Base-by-base conservation (phyloP, 805 yeast species). In the Candida michaelii region DNA sequence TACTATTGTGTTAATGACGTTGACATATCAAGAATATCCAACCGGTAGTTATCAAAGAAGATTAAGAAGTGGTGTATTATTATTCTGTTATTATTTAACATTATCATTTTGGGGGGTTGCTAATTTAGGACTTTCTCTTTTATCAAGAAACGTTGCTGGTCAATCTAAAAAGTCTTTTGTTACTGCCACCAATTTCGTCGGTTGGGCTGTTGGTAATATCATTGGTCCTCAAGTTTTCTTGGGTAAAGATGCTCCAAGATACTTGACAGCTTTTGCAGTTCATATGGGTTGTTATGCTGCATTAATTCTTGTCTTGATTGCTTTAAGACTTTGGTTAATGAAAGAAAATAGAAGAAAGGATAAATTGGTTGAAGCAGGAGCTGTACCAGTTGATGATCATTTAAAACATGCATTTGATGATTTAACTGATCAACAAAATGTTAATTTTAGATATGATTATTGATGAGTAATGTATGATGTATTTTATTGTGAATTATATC, bases 141-240 rank as follows among this genome's bases (percentile, higher is more conserved):
- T 77, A 46, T 70, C 77, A 40, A 74, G 81, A 39, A 80, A 85
- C 56, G 73, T 80, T 34, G 80, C 89, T 2, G 93, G 93, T 16
- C 77, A 79, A 49, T 83, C 90, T 12, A 86, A 86, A 61, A 83
- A 83, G 53, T 71, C 80, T 50, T 73, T 79, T 6, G 72, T 76
- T 16, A 77, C 79, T 40, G 82, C 83, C 3, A 58, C 81, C 30
- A 74, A 73, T 40, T 69, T 84, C 56, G 69, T 83, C 46, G 84
- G 79, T 2, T 86, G 82, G 58, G 80, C 86, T 35, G 76, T 77
- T 30, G 85, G 87, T 14, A 82, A 82, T 49, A 62, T 84, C 44
- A 64, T 79, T 33, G 86, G 85, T 0, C 85, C 88, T 2, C 85
- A 83, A 60, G 74, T 85, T 13, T 85, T 85, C 65, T 52, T 40